Percentiles rank a stretch among this genome's conserved stretches.
Conservation (phyloP, 164 flowering plant species). For the Vitis rotundifolia region DNA sequence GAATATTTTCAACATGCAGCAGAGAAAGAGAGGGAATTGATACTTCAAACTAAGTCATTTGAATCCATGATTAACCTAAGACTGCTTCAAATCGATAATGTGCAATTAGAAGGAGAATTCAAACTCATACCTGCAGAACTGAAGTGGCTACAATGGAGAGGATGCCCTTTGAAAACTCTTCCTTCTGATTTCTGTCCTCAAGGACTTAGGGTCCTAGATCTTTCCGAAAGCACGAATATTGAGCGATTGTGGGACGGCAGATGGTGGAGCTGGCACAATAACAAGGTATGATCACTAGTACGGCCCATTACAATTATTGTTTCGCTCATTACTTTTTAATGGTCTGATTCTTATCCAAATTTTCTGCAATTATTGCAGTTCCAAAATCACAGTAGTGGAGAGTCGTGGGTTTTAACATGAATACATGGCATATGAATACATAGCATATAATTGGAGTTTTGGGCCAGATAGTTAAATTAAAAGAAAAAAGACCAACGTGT, state of each 20-base stretch:
- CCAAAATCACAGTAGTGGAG: too few relatives aligned
- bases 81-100: conserved; percentile 40
- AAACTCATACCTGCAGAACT: conserved; percentile 30
- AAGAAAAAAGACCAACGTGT: too few relatives aligned
- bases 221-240: conserved; percentile 38
- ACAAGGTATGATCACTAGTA: conserved; percentile 17
- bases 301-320: too few relatives aligned
- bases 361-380: background rate
- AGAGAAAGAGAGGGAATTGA: conserved; percentile 10
- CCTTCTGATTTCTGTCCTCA: conserved; percentile 23
- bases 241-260: conserved; percentile 18
- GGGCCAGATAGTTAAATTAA: too few relatives aligned
- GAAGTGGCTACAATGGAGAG: conserved; percentile 51
- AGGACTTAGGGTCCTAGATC: conserved; percentile 44
- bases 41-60: conserved; percentile 21
- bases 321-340: too few relatives aligned
- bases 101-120: conserved; percentile 27
- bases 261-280: conserved; percentile 3
- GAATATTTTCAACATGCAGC: background rate
- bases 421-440: too few relatives aligned
- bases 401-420: too few relatives aligned
- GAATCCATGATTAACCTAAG: conserved; percentile 34
- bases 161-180: conserved; percentile 31
- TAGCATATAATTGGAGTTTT: too few relatives aligned
- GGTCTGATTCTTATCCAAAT: background rate